Conservation (phyloP, 2,329 filamentous ascomycete genomes). For the Colletotrichum theobromicola region DNA sequence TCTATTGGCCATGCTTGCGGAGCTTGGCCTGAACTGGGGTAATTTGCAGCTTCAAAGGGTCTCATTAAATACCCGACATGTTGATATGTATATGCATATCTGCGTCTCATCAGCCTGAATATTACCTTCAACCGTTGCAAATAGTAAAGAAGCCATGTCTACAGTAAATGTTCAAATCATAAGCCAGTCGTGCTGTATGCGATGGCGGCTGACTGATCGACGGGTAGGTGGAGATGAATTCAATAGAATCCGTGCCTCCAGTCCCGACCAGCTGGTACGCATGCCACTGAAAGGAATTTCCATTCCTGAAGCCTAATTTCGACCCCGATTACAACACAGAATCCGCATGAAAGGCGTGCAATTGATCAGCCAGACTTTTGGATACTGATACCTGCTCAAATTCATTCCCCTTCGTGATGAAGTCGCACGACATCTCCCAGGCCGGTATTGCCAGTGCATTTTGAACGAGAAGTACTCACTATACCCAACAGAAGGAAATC, state of each 20-base stretch:
- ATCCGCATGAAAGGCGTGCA: neutral
- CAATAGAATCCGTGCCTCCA: accelerated
- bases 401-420: accelerated
- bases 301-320: neutral
- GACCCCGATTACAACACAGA: accelerated
- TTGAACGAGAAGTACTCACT: neutral
- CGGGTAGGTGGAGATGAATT: neutral
- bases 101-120: accelerated
- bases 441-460: neutral
- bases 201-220: neutral
- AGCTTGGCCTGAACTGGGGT: too few relatives aligned
- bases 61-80: accelerated
- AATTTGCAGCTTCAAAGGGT: accelerated
- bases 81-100: neutral
- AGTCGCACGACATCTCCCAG: neutral
- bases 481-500: neutral
- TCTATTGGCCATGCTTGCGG: accelerated
- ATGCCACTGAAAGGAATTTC: neutral
- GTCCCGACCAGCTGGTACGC: neutral
- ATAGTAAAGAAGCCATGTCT: neutral
- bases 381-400: neutral
- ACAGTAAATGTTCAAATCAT: neutral
- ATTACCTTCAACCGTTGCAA: accelerated
- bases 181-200: neutral
- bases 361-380: neutral